phyloP scores from a whole-genome alignment of 345 rosid genomes.

The Passiflora organensis region DNA sequence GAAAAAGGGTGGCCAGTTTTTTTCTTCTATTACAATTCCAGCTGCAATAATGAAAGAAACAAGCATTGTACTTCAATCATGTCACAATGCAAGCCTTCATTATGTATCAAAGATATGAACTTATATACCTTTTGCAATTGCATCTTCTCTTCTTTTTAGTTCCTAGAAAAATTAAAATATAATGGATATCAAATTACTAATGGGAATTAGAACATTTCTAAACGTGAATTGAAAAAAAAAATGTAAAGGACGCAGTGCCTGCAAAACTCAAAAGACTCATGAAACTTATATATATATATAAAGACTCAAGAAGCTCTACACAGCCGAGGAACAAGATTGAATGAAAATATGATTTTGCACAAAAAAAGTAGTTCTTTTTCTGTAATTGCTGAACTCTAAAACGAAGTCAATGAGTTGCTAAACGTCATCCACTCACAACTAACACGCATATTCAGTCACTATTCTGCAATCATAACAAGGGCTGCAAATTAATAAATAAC shows the following conservation, averaged over 20 bases:
- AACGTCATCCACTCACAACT: background rate
- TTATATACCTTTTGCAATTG: conserved; percentile 50
- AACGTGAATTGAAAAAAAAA: too few species aligned
- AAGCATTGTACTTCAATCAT: too few species aligned
- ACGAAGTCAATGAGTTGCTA: background rate
- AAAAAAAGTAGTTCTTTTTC: background rate
- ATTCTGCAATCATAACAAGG: background rate
- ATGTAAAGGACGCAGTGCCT: too few species aligned
- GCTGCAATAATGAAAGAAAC: conserved; percentile 49
- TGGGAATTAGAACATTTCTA: background rate
- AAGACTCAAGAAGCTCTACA: background rate
- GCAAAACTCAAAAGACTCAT: background rate
- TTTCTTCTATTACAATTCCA: conserved; percentile 86
- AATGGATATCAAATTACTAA: background rate
- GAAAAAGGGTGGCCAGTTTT: conserved; percentile 93
- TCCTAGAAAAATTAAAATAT: conserved; percentile 49
- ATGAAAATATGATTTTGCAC: background rate
- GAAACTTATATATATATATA: background rate
- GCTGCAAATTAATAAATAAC: background rate
- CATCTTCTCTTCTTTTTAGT: conserved; percentile 83
- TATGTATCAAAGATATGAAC: too few species aligned
- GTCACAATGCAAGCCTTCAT: too few species aligned
- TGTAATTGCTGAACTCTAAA: background rate
- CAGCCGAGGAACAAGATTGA: too few species aligned
- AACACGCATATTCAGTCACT: background rate